These are phyloP conservation scores for Lyophyllum semitale DNA, from an alignment of 768 basidiomycete genomes.

Conservation along the genomic window DNA sequence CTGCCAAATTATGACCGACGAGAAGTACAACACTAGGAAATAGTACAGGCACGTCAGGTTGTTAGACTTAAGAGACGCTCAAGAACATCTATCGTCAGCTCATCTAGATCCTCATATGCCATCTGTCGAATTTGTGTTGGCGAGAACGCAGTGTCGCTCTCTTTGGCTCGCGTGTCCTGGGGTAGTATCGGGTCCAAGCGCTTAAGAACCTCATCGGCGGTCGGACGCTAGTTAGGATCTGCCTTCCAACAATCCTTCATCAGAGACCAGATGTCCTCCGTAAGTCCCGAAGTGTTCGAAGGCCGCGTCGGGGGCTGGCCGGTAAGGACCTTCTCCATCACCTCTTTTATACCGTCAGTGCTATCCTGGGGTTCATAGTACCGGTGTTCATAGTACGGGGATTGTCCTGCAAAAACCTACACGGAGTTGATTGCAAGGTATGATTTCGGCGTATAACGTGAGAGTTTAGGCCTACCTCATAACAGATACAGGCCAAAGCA, in stretches of 20 bases:
- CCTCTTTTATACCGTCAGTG: not conserved
- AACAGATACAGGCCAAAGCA: slow-evolving; percentile 25
- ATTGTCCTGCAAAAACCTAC: not conserved
- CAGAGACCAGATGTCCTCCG: slow-evolving; percentile 18
- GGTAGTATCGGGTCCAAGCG: not conserved
- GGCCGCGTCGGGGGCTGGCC: slow-evolving; percentile 19
- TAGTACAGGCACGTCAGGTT: too few relatives aligned
- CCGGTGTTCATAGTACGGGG: not conserved
- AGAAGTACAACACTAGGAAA: too few relatives aligned
- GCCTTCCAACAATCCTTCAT: slow-evolving; percentile 24
- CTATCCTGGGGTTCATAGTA: too few relatives aligned
- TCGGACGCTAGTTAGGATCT: slow-evolving; percentile 19
- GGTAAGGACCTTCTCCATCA: not conserved
- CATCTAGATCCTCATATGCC: not conserved
- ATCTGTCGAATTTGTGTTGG: not conserved
- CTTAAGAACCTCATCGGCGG: not conserved
- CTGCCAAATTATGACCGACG: too few relatives aligned
- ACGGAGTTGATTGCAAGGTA: not conserved
- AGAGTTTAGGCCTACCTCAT: slow-evolving; percentile 20
- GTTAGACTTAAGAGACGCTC: not conserved
- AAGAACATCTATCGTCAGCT: not conserved
- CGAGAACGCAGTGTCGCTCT: not conserved
- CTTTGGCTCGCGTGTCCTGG: not conserved
- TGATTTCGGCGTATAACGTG: not conserved
- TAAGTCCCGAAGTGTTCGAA: slow-evolving; percentile 14